Evolutionary conservation across 2,329 filamentous ascomycete species (phyloP).

Genomic region (Penicillium vulpinum): DNA sequence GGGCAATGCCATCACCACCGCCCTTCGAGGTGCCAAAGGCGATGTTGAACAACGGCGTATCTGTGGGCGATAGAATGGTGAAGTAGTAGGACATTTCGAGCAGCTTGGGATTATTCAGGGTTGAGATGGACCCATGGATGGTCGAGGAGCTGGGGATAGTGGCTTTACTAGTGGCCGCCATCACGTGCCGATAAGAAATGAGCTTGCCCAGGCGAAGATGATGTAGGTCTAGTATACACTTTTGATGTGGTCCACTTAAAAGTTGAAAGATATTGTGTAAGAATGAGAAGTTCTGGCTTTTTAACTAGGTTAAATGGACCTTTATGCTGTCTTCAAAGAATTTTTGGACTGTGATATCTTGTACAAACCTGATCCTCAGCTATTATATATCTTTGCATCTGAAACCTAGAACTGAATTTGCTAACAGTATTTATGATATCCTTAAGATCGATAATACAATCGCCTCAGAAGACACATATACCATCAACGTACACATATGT

Average conservation of each 20-base stretch:
- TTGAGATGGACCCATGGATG: background rate
- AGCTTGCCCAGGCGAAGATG: background rate
- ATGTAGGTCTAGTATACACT: background rate
- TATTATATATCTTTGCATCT: background rate
- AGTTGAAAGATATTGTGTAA: background rate
- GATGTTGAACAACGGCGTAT: constrained; percentile 94
- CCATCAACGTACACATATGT: rapidly evolving
- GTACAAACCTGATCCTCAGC: too few relatives aligned
- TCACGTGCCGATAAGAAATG: constrained; percentile 20
- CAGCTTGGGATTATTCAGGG: constrained; percentile 3
- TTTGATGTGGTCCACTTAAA: background rate
- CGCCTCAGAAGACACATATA: rapidly evolving
- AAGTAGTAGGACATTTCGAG: constrained; percentile 94
- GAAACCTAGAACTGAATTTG: background rate
- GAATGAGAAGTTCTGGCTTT: rapidly evolving
- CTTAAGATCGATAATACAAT: background rate
- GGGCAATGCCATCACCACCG: constrained; percentile 86
- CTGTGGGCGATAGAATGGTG: constrained; percentile 89
- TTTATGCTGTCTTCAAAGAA: background rate
- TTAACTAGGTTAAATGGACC: background rate
- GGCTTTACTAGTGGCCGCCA: constrained; percentile 7
- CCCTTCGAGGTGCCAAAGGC: constrained; percentile 97
- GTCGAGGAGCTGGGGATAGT: constrained; percentile 6
- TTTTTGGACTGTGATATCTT: background rate
- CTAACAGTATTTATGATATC: background rate